Conservation (phyloP, 257 asterid genomes). For the Ilex aquifolium region DNA sequence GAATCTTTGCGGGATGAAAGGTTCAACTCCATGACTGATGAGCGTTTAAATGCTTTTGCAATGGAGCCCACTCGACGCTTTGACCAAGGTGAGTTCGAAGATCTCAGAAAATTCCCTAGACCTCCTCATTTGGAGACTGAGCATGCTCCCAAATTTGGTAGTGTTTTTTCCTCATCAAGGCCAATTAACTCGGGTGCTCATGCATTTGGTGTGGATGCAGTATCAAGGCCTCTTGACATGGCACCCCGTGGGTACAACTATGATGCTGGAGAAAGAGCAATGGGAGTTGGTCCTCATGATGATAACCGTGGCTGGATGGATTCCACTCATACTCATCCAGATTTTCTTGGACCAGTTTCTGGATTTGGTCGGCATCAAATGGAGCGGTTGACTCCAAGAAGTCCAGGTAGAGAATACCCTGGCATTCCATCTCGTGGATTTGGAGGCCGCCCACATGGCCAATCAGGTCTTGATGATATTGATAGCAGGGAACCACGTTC, state of each 20-base stretch:
- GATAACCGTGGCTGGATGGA: conserved; percentile 12
- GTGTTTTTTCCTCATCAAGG: background rate
- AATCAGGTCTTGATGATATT: conserved; percentile 39
- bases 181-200: background rate
- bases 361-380: conserved; percentile 40
- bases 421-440: conserved; percentile 50
- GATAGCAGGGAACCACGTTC: conserved; percentile 46
- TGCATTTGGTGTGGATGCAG: conserved; percentile 29
- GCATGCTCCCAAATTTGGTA: background rate
- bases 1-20: conserved; percentile 47
- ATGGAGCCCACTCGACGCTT: conserved; percentile 33
- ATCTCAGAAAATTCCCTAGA: background rate
- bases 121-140: background rate
- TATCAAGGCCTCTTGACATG: conserved; percentile 35
- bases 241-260: conserved; percentile 29
- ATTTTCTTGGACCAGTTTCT: conserved; percentile 42
- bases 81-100: conserved; percentile 49
- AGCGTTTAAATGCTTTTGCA: conserved; percentile 36
- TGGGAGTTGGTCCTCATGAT: conserved; percentile 9
- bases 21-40: conserved; percentile 36
- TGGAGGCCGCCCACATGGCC: conserved; percentile 32
- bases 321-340: conserved; percentile 22
- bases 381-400: conserved; percentile 35
- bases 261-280: conserved; percentile 21
- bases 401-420: conserved; percentile 42